A percentile compares a stretch with the other conserved stretches of the same genome.
Evolutionary conservation across 73 alveolate genomes (phyloP).

Genomic region (Stentor roeselii): DNA sequence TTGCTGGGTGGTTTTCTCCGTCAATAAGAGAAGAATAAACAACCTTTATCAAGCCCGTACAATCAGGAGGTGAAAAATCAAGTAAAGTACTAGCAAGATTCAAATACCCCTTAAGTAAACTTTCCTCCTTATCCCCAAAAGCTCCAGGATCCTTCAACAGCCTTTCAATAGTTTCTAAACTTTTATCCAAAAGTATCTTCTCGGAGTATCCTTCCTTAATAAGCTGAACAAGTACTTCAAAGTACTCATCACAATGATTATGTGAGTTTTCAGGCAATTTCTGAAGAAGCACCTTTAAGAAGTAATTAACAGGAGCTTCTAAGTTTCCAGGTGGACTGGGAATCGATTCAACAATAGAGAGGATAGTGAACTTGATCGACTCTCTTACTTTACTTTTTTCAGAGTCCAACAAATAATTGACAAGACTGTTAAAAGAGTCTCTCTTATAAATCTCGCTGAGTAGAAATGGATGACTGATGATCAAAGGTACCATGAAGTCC

Average conservation of each 20-base stretch:
- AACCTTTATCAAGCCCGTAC: neutral
- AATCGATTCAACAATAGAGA: neutral
- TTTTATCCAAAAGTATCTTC: conserved; percentile 25
- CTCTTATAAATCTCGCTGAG: neutral
- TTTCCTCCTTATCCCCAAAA: conserved; percentile 41
- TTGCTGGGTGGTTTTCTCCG: conserved; percentile 17
- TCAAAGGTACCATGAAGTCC: neutral
- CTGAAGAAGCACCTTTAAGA: neutral
- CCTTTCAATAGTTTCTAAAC: conserved; percentile 33
- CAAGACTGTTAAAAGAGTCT: neutral
- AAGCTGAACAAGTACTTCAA: neutral
- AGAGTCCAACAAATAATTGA: neutral
- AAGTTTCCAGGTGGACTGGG: neutral
- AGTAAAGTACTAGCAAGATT: conserved; percentile 37
- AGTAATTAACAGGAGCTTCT: neutral
- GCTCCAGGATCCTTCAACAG: conserved; percentile 52
- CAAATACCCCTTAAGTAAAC: conserved; percentile 55
- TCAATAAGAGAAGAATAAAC: conserved; percentile 4
- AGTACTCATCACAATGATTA: conserved; percentile 22
- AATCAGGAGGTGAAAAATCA: conserved; percentile 31
- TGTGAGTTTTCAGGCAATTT: neutral
- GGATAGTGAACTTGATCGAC: neutral
- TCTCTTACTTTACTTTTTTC: neutral
- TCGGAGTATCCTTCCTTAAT: conserved; percentile 1
- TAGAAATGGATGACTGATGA: neutral